phyloP scores from a whole-genome alignment of 164 flowering plant species.

The Magnolia officinalis region DNA sequence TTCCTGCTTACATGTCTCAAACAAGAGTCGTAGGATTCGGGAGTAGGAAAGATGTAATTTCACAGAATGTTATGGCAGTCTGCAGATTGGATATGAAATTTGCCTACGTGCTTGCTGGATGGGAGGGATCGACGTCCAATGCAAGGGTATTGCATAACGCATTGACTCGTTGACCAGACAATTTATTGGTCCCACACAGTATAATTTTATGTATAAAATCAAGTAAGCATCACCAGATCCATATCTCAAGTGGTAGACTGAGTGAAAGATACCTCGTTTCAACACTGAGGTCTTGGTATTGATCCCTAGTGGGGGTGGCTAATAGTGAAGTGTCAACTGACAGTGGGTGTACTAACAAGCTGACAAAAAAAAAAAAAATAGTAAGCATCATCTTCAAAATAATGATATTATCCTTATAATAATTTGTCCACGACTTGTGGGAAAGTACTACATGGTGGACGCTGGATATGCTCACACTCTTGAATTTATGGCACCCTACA shows the following conservation, averaged over 20 bases:
- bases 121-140: background rate
- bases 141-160: background rate
- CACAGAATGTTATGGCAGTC: background rate
- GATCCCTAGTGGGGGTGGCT: too few relatives aligned
- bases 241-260: too few relatives aligned
- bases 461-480: background rate
- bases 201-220: too few relatives aligned
- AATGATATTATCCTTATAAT: background rate
- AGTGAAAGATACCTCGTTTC: too few relatives aligned
- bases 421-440: background rate
- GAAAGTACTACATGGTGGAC: background rate
- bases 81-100: background rate
- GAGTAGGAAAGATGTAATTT: background rate
- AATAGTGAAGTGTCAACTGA: too few relatives aligned
- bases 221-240: too few relatives aligned
- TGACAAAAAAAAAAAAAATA: background rate
- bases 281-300: too few relatives aligned
- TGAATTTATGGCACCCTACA: background rate
- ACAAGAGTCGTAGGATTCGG: background rate
- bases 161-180: background rate
- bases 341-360: too few relatives aligned
- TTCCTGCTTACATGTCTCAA: background rate
- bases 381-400: background rate
- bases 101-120: background rate
- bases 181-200: background rate